Evolutionary conservation across 2,329 filamentous ascomycete genomes (phyloP), one percentile per base, ranked within the genome.

Genomic region (Thelonectria olida): DNA sequence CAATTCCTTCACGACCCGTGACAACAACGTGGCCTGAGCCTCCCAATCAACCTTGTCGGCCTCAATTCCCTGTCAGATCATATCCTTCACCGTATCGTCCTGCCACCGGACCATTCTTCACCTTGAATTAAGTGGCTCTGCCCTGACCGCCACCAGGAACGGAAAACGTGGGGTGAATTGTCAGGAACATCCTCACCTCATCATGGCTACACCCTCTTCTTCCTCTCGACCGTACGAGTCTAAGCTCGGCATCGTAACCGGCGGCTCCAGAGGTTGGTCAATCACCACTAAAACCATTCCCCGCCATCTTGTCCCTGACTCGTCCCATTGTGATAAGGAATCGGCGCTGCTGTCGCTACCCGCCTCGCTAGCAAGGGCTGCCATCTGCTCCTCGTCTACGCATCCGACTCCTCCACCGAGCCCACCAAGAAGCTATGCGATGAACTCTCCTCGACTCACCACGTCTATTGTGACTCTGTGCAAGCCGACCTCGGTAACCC

Each of bases 351-450:
- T 23, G 85, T 87, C 48, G 84, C 81, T 54, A 79, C 79, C 44
- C 84, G 86, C 56, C 81, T 90, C 10, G 87, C 87, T 28, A 80
- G 79, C 71, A 89, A 89, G 76, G 88, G 88, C 53, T 82, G 82
- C 74, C 83, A 84, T 57, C 75, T 90, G 15, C 76, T 89, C 45
- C 77, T 89, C 61, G 86, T 86, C 73, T 89, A 88, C 75, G 85
- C 85, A 10, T 87, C 85, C 48, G 80, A 84, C 58, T 81, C 80
- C 2, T 89, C 86, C 2, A 78, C 77, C 17, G 69, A 78, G 41
- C 76, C 74, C 48, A 83, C 86, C 8, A 69, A 78, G 57, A 72
- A 80, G 20, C 79, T 89, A 12, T 81, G 82, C 66, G 67, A 73
- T 12, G 74, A 83, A 47, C 79, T 89, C 7, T 66, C 79, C 19